phyloP scores from a whole-genome alignment of 1,284 basidiomycete genomes.

The Malassezia globosa region DNA sequence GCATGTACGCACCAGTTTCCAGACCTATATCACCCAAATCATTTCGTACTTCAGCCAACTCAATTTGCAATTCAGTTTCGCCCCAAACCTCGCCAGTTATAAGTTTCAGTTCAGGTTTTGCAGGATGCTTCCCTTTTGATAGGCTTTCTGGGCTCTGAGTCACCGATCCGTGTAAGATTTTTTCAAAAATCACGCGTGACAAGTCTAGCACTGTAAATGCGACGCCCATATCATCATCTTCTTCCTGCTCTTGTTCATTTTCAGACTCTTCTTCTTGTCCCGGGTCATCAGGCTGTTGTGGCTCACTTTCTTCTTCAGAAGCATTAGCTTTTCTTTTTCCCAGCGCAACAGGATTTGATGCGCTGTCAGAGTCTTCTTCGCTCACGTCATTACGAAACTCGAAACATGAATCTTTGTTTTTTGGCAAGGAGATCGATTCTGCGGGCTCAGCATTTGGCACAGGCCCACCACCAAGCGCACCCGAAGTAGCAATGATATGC shows the following conservation, averaged over 20 bases:
- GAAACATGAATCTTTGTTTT: conserved; percentile 25
- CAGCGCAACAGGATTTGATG: background rate
- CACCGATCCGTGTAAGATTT: conserved; percentile 18
- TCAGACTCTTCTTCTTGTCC: background rate
- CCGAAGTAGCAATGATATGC: conserved; percentile 35
- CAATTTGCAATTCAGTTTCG: conserved; percentile 22
- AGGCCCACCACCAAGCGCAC: conserved; percentile 34
- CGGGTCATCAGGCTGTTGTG: background rate
- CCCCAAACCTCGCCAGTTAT: conserved; percentile 27
- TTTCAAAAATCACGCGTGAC: conserved; percentile 35
- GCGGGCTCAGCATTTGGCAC: conserved; percentile 6
- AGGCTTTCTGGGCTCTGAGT: background rate
- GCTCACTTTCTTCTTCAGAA: background rate
- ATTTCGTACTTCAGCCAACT: conserved; percentile 43
- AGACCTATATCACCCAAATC: conserved; percentile 43
- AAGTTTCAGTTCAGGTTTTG: conserved; percentile 20
- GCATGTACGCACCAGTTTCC: conserved; percentile 25
- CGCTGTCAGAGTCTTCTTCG: conserved; percentile 9
- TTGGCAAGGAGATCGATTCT: background rate
- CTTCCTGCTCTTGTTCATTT: conserved; percentile 8
- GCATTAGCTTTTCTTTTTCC: conserved; percentile 6
- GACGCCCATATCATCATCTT: conserved; percentile 34
- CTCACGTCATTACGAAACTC: conserved; percentile 37
- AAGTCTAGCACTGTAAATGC: conserved; percentile 42
- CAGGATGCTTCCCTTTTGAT: conserved; percentile 3